These are phyloP conservation scores for Hysterangium stoloniferum DNA, from an alignment of 768 basidiomycete genomes.

Conservation along the genomic window DNA sequence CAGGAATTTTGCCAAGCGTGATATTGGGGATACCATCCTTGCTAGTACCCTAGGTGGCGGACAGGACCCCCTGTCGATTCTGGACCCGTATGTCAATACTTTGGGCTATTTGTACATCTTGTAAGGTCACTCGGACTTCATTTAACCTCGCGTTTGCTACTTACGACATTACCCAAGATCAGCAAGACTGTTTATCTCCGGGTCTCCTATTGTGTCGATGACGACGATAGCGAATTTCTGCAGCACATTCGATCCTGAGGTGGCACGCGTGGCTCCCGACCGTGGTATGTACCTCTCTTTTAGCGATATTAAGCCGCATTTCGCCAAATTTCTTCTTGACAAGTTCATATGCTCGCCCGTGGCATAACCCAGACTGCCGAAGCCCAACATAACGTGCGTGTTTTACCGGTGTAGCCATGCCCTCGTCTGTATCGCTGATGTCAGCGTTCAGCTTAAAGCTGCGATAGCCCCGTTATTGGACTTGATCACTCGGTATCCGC, in stretches of 20 bases:
- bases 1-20: slow-evolving; percentile 36
- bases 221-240: slow-evolving; percentile 51
- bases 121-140: slow-evolving; percentile 35
- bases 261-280: slow-evolving; percentile 62
- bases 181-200: slow-evolving; percentile 42
- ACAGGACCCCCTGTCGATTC: slow-evolving; percentile 56
- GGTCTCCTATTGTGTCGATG: slow-evolving; percentile 33
- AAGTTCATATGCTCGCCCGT: slow-evolving; percentile 55
- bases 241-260: slow-evolving; percentile 48
- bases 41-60: slow-evolving; percentile 47
- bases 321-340: too few relatives aligned
- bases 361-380: slow-evolving; percentile 49
- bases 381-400: slow-evolving; percentile 42
- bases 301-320: not conserved
- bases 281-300: slow-evolving; percentile 36
- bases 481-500: slow-evolving; percentile 57
- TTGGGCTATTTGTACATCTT: slow-evolving; percentile 65
- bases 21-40: slow-evolving; percentile 50
- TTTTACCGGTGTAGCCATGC: too few relatives aligned
- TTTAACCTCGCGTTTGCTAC: not conserved
- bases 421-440: too few relatives aligned
- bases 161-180: slow-evolving; percentile 33
- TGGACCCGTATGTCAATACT: slow-evolving; percentile 51
- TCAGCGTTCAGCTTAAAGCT: slow-evolving; percentile 25
- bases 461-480: slow-evolving; percentile 53